phyloP scores from a whole-genome alignment of 352 stramenopile species.

The Pythium monospermum region DNA sequence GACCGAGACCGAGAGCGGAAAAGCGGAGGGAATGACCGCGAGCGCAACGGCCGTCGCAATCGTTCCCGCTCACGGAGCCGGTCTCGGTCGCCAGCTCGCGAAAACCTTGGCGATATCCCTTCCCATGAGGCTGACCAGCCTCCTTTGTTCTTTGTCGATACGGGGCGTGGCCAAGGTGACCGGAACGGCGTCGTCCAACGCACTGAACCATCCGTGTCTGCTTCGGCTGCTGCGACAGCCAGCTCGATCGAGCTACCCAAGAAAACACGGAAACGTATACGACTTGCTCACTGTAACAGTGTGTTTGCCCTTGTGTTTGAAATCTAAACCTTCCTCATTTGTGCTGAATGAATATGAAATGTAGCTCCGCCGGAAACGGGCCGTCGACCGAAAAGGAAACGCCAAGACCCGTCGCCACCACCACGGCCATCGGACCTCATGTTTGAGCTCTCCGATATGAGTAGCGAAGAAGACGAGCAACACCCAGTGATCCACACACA shows the following conservation, averaged over 20 bases:
- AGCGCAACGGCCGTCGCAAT: conserved; percentile 8
- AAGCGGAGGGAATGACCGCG: too few relatives aligned
- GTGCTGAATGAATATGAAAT: too few relatives aligned
- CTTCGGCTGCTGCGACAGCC: too few relatives aligned
- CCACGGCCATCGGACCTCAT: neutral
- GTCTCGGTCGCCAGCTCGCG: conserved; percentile 10
- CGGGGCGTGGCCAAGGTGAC: neutral
- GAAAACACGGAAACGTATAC: neutral
- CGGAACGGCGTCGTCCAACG: too few relatives aligned
- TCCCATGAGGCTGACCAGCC: neutral
- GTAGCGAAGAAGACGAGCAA: conserved; percentile 23
- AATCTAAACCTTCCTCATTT: too few relatives aligned
- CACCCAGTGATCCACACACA: conserved; percentile 12
- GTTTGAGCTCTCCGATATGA: conserved; percentile 22
- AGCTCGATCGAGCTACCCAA: neutral
- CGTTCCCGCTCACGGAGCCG: conserved; percentile 11
- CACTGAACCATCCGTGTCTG: too few relatives aligned
- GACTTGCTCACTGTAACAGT: too few relatives aligned
- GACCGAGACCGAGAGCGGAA: too few relatives aligned
- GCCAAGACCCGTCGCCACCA: conserved; percentile 1
- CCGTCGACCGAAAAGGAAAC: conserved; percentile 10
- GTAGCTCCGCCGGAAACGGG: neutral
- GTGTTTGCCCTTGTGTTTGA: too few relatives aligned
- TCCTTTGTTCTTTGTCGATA: conserved; percentile 14
- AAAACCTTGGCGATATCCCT: too few relatives aligned